Conservation (phyloP, 1,139 yeast species). For the Kluyveromyces sp. region DNA sequence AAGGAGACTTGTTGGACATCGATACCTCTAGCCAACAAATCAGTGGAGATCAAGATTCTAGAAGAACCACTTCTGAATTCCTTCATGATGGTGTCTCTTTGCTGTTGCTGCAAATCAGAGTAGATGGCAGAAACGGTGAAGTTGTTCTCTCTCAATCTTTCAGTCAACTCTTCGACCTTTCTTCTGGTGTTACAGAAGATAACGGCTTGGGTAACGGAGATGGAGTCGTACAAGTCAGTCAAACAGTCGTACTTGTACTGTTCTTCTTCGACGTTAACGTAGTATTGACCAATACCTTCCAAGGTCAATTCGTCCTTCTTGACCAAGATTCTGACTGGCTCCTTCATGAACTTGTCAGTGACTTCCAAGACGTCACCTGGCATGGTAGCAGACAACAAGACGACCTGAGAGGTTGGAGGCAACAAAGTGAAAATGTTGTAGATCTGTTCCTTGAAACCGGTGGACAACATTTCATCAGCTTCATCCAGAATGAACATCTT, state of each 20-base stretch:
- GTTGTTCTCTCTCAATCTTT: constrained; percentile 75
- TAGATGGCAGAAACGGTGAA: constrained; percentile 97
- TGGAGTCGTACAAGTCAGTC: constrained; percentile 94
- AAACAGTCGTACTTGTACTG: constrained; percentile 91
- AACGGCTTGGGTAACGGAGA: constrained; percentile 97
- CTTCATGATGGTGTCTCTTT: constrained; percentile 96
- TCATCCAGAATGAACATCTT: constrained; percentile 98
- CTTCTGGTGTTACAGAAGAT: constrained; percentile 99
- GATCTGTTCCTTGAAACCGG: constrained; percentile 97
- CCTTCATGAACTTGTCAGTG: constrained; percentile 93
- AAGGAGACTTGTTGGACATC: constrained; percentile 98
- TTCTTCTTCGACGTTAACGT: constrained; percentile 89
- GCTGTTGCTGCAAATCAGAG: constrained; percentile 94
- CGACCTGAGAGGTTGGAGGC: constrained; percentile 95
- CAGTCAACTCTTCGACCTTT: constrained; percentile 91
- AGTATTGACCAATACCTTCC: constrained; percentile 98
- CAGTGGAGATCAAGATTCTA: constrained; percentile 93
- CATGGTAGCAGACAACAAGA: constrained; percentile 94
- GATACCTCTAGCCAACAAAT: constrained; percentile 98
- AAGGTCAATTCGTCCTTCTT: constrained; percentile 97
- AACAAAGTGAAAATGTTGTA: constrained; percentile 92
- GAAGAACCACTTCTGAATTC: constrained; percentile 98
- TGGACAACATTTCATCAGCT: constrained; percentile 97
- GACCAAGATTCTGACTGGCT: constrained; percentile 94
- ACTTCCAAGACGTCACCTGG: constrained; percentile 96